Conservation (phyloP, 2,329 filamentous ascomycete species). For the Fonsecaea nubica region DNA sequence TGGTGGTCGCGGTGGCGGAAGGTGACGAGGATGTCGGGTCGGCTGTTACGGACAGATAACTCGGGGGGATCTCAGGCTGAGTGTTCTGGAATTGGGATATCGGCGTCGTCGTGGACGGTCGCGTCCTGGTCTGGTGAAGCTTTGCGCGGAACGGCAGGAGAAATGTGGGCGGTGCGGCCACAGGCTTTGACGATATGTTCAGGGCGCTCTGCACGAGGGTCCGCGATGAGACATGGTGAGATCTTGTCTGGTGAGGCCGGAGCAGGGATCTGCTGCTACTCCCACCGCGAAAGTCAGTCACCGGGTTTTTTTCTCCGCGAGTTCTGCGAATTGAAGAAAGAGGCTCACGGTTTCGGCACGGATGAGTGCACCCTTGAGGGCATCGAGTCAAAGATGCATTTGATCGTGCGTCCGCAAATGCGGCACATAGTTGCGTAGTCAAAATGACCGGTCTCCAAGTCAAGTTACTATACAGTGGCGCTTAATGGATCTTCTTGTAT, state of each 20-base stretch:
- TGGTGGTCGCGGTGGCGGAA: conserved; percentile 29
- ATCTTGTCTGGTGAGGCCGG: conserved; percentile 17
- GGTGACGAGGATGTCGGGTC: conserved; percentile 29
- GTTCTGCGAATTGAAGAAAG: too few relatives aligned
- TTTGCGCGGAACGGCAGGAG: conserved; percentile 48
- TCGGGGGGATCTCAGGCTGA: conserved; percentile 42
- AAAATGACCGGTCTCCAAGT: not conserved
- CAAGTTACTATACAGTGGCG: not conserved
- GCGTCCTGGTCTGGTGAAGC: conserved; percentile 47
- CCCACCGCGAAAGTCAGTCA: not conserved
- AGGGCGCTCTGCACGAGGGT: conserved; percentile 30
- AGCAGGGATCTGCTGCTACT: conserved; percentile 17
- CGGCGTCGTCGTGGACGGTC: conserved; percentile 30
- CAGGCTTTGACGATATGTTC: conserved; percentile 26
- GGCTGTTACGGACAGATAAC: conserved; percentile 39
- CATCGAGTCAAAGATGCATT: conserved; percentile 42
- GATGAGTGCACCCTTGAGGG: conserved; percentile 34
- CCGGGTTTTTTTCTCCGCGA: not conserved
- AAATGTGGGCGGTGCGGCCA: conserved; percentile 33
- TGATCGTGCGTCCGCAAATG: conserved; percentile 40
- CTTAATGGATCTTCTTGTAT: not conserved
- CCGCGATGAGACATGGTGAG: conserved; percentile 34
- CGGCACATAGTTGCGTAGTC: conserved; percentile 38
- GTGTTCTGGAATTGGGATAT: conserved; percentile 43
- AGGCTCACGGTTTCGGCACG: conserved; percentile 21